Percentiles rank a stretch among this genome's conserved stretches.
Conservation (phyloP, 2,329 filamentous ascomycete genomes). For the Cercospora janseana region DNA sequence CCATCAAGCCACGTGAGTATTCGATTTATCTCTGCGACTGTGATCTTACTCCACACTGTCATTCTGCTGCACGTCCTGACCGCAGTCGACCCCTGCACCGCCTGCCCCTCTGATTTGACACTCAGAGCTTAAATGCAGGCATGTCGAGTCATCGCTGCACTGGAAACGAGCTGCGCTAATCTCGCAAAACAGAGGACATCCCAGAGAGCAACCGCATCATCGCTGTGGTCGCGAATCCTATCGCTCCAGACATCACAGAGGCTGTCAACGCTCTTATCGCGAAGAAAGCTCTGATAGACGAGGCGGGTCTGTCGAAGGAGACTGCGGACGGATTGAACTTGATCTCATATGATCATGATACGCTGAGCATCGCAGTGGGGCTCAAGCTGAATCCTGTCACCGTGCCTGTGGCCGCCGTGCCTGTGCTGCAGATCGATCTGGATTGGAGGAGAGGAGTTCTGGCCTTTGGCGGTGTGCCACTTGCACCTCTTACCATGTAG, state of each 20-base stretch:
- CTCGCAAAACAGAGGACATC: constrained; percentile 17
- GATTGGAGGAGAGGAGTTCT: constrained; percentile 25
- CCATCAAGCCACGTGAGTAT: constrained; percentile 24
- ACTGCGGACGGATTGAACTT: constrained; percentile 25
- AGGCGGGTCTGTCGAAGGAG: constrained; percentile 23
- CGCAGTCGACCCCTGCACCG: no score
- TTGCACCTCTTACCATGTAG: constrained; percentile 19
- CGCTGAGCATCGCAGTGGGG: constrained; percentile 24
- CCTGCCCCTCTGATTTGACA: no score
- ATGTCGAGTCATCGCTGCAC: neutral
- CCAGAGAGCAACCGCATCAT: constrained; percentile 26
- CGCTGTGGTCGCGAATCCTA: constrained; percentile 26
- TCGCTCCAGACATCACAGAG: constrained; percentile 26
- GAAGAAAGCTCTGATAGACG: constrained; percentile 26
- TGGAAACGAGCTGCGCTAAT: neutral
- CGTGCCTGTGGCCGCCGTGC: constrained; percentile 21
- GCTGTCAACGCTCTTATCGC: constrained; percentile 27
- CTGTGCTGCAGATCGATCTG: constrained; percentile 26
- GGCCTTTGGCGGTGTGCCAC: constrained; percentile 25
- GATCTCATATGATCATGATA: constrained; percentile 29
- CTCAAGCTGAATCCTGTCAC: constrained; percentile 24
- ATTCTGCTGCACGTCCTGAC: no score
- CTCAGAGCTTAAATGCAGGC: no score
- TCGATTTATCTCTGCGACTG: neutral
- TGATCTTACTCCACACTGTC: no score